A percentile compares a stretch with the other conserved stretches of the same genome.
phyloP scores from a whole-genome alignment of 2,329 filamentous ascomycete species.

The Cordyceps javanica region DNA sequence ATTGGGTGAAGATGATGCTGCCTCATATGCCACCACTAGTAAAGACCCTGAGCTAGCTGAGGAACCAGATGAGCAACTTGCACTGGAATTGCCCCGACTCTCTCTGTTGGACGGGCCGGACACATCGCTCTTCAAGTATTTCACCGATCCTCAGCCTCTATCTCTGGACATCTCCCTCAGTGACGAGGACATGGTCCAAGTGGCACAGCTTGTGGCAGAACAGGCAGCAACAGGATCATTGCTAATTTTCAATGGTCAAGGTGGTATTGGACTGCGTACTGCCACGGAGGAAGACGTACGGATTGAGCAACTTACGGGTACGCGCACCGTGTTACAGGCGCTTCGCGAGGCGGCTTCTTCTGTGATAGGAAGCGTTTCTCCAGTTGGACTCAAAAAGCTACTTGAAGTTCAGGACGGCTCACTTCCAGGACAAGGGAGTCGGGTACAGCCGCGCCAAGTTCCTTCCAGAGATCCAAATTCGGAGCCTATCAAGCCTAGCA shows the following conservation, averaged over 20 bases:
- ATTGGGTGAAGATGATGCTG: conserved; percentile 44
- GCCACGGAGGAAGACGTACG: conserved; percentile 24
- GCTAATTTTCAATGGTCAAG: conserved; percentile 24
- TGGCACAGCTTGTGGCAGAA: conserved; percentile 66
- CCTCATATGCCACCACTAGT: conserved; percentile 46
- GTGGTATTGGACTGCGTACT: conserved; percentile 13
- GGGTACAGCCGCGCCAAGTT: conserved; percentile 44
- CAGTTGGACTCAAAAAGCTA: conserved; percentile 40
- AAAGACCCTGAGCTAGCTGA: conserved; percentile 43
- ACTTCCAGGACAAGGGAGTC: conserved; percentile 43
- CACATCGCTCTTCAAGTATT: conserved; percentile 47
- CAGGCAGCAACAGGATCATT: conserved; percentile 54
- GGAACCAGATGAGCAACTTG: conserved; percentile 40
- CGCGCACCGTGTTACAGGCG: conserved; percentile 43
- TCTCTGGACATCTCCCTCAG: conserved; percentile 37
- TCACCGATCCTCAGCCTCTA: conserved; percentile 53
- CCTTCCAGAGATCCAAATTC: conserved; percentile 34
- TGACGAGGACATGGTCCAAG: conserved; percentile 57
- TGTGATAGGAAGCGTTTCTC: conserved; percentile 34
- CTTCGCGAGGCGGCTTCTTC: conserved; percentile 39
- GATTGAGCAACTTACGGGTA: conserved; percentile 36
- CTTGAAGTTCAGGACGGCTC: conserved; percentile 54
- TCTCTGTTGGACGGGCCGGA: conserved; percentile 44
- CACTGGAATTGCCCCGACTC: conserved; percentile 43
- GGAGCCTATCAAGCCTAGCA: conserved; percentile 44